phyloP scores from a whole-genome alignment of 1,284 basidiomycete genomes.

The Trametes hirsuta region DNA sequence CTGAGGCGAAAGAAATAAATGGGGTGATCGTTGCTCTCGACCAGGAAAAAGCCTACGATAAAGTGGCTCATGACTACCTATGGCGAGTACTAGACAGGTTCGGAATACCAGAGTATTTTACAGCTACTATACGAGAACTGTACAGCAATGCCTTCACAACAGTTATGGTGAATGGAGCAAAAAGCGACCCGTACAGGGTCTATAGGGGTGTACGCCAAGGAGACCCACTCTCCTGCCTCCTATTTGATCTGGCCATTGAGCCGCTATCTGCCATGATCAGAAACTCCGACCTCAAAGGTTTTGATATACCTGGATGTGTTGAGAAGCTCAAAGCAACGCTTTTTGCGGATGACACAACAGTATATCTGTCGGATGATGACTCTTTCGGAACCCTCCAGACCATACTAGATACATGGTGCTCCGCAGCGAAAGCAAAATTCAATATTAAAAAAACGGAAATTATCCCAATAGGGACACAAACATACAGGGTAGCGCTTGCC shows the following conservation, averaged over 20 bases:
- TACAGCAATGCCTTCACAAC: conserved; percentile 30
- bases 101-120: conserved; percentile 26
- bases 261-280: conserved; percentile 36
- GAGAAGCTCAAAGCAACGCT: conserved; percentile 30
- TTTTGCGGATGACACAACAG: conserved; percentile 39
- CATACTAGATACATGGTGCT: conserved; percentile 35
- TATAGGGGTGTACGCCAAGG: conserved; percentile 37
- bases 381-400: conserved; percentile 19
- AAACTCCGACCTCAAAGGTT: conserved; percentile 35
- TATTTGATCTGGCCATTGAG: conserved; percentile 43
- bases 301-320: conserved; percentile 25
- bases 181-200: conserved; percentile 26
- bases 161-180: conserved; percentile 34
- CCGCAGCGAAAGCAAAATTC: conserved; percentile 38
- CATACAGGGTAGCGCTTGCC: conserved; percentile 13
- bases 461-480: conserved; percentile 35
- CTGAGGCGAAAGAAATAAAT: conserved; percentile 29
- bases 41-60: conserved; percentile 41
- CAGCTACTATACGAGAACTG: conserved; percentile 23
- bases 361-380: conserved; percentile 29
- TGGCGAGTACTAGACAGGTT: conserved; percentile 27
- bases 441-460: conserved; percentile 41
- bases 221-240: conserved; percentile 41
- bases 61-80: conserved; percentile 35
- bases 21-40: conserved; percentile 34